Evolutionary conservation across 2,329 filamentous ascomycete species (phyloP).

Genomic region (Trichoderma koningiopsis): DNA sequence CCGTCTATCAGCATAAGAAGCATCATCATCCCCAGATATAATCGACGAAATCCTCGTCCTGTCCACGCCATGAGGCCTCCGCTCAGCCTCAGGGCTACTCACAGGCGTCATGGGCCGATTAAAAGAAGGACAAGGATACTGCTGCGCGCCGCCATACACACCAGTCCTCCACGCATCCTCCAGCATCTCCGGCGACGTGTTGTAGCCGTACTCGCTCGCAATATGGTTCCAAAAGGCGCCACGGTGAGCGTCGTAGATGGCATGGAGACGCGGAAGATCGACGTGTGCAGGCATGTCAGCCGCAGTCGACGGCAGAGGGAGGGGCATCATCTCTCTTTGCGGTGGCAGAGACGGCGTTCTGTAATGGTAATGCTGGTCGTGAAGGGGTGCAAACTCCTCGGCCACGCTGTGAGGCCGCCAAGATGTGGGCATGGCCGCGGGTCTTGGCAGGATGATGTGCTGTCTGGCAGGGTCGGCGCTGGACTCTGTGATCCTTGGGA

Average conservation of each 20-base stretch:
- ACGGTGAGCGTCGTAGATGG: constrained; percentile 71
- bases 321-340: constrained; percentile 61
- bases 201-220: constrained; percentile 69
- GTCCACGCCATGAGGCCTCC: constrained; percentile 46
- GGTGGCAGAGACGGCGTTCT: constrained; percentile 38
- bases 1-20: not conserved
- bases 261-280: constrained; percentile 66
- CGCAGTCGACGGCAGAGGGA: constrained; percentile 41
- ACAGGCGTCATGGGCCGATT: constrained; percentile 56
- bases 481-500: constrained; percentile 54
- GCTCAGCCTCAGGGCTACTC: constrained; percentile 52
- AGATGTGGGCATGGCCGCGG: constrained; percentile 52
- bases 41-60: constrained; percentile 66
- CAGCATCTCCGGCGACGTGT: constrained; percentile 62
- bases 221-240: constrained; percentile 73
- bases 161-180: constrained; percentile 70
- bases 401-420: constrained; percentile 46
- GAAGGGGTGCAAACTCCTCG: constrained; percentile 48
- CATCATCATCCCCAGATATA: constrained; percentile 36
- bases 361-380: constrained; percentile 26
- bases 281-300: constrained; percentile 49
- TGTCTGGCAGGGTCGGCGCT: constrained; percentile 50
- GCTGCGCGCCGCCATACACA: constrained; percentile 40
- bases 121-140: constrained; percentile 30
- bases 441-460: constrained; percentile 68